These are phyloP conservation scores for Dryadomyces quercivorus DNA, from an alignment of 2,329 filamentous ascomycete genomes.

Conservation along the genomic window DNA sequence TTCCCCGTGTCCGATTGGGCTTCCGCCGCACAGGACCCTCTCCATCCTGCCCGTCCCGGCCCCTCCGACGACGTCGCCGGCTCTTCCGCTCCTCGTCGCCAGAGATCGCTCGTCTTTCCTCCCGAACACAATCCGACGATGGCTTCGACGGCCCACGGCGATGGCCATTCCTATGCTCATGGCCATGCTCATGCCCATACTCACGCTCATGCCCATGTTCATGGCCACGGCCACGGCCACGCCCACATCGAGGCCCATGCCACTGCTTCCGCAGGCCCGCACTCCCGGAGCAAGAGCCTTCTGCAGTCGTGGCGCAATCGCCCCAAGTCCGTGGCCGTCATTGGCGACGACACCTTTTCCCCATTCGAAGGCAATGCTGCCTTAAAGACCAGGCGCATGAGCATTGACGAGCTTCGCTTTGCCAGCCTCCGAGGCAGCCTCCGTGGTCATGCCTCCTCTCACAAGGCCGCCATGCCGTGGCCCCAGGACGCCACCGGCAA, in stretches of 20 bases:
- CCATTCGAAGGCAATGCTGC: conserved; percentile 15
- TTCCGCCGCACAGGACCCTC: conserved; percentile 23
- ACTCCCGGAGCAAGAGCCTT: conserved; percentile 35
- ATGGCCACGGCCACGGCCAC: no score
- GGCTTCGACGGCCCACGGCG: background rate
- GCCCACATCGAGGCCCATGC: no score
- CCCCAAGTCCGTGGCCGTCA: conserved; percentile 27
- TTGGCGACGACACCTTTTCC: conserved; percentile 20
- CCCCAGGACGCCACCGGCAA: background rate
- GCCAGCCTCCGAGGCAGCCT: background rate
- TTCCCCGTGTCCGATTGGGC: conserved; percentile 30
- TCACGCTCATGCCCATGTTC: background rate
- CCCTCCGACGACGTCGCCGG: background rate
- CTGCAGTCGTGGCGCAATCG: conserved; percentile 35
- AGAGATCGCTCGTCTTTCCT: background rate
- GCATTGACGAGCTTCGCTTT: conserved; percentile 4
- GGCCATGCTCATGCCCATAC: background rate
- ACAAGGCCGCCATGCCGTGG: background rate
- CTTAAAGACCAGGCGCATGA: conserved; percentile 1
- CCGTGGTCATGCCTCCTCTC: background rate
- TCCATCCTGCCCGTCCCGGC: background rate
- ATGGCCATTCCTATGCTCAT: background rate
- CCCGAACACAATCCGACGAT: background rate
- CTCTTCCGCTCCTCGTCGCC: background rate
- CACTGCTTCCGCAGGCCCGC: conserved; percentile 14